Base-by-base conservation (phyloP, 2,329 filamentous ascomycete genomes). In the Xylaria sp. region DNA sequence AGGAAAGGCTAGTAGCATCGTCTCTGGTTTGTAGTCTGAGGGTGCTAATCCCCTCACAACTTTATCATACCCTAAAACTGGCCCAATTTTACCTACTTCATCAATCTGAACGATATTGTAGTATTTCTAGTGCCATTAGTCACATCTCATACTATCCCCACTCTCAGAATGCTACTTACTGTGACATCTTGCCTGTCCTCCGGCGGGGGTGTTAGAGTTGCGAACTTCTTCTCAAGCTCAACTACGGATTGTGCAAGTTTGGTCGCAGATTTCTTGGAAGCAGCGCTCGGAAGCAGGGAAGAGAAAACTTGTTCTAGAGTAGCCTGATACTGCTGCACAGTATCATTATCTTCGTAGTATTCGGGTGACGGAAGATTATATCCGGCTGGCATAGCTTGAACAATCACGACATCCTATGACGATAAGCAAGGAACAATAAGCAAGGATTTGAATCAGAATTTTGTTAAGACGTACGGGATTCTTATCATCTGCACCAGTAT, bases 101-200 rank as follows among this genome's bases (percentile, higher is more conserved):
- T 85, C 80, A 20, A 91, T 78, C 9, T 84, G 84, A 77, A 86
- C 86, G 0, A 89, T 89, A 74, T 91, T 92, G 79, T 92, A 92
- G 72, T 87, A 88, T 81, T 91, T 87, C 81, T 84, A 46, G 23
- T 10, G n/a, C 18, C 28, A 23, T 73, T 73, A 74, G 74, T 12
- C 46, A 25, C 44, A 50, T 50, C 61, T 25, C 6, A 44, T 12
- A 12, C 50, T 57, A 15, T 44, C 20, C n/a, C 8, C 2, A 7
- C 23, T 37, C 9, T 8, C 18, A 13, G 5, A 31, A 41, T 20
- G 51, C 7, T 3, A 71, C 80, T 76, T 72, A 84, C 82, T 13
- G 88, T 90, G 55, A 91, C 87, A 77, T 91, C 88, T 68, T 88
- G 82, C 20, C 84, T 83, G 64, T 89, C 86, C 76, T 88, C 85